Conservation (phyloP, 2,329 filamentous ascomycete species). For the Cladorrhinum sp. region DNA sequence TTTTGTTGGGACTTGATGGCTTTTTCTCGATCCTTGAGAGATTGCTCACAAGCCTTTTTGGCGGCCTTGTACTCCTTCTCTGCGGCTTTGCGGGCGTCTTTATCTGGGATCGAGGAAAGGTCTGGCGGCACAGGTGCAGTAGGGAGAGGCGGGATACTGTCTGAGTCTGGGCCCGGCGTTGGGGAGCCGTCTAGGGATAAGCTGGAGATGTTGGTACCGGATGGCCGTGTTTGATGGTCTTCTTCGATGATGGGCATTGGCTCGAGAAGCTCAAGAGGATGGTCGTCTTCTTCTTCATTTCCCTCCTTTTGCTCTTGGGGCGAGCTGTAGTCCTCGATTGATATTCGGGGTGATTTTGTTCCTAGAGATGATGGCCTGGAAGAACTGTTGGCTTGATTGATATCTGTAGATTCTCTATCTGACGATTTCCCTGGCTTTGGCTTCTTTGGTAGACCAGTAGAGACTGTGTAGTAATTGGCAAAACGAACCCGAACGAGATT, state of each 20-base stretch:
- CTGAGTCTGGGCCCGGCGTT: too few relatives aligned
- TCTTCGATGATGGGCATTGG: constrained; percentile 10
- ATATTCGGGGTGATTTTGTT: constrained; percentile 25
- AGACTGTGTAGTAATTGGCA: constrained; percentile 88
- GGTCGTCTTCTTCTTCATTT: constrained; percentile 1
- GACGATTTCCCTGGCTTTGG: constrained; percentile 29
- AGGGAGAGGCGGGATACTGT: constrained; percentile 43
- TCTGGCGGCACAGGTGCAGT: constrained; percentile 55
- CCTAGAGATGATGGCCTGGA: constrained; percentile 9
- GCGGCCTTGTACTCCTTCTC: constrained; percentile 64
- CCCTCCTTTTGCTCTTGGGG: neutral
- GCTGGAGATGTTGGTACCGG: neutral
- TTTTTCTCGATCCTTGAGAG: constrained; percentile 64
- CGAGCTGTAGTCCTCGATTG: constrained; percentile 42
- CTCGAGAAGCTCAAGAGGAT: constrained; percentile 14
- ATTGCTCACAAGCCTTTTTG: constrained; percentile 63
- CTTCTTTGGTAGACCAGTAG: constrained; percentile 65
- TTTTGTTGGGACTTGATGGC: constrained; percentile 60
- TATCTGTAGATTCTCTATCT: neutral
- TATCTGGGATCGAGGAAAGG: constrained; percentile 57
- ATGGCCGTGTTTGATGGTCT: constrained; percentile 6
- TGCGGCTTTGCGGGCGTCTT: constrained; percentile 63
- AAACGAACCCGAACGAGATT: constrained; percentile 64
- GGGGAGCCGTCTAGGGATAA: neutral
- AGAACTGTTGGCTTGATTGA: neutral